These are phyloP conservation scores for Pilasporangium apinafurcum DNA, from an alignment of 352 stramenopile species.

Conservation along the genomic window DNA sequence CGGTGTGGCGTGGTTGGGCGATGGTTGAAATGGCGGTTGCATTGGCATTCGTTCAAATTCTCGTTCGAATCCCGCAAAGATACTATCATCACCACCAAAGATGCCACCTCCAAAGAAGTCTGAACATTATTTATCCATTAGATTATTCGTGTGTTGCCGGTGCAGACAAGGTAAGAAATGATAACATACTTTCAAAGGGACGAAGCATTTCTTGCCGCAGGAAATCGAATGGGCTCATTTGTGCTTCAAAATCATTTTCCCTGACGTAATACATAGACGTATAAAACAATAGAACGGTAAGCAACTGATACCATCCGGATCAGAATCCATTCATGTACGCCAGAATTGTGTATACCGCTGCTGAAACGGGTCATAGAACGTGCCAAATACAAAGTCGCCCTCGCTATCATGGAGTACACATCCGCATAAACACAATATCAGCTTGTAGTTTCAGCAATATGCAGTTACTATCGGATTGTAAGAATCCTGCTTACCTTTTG, in stretches of 20 bases:
- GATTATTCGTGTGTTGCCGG: background rate
- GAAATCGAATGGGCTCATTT: slow-evolving; percentile 81
- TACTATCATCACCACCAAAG: slow-evolving; percentile 20
- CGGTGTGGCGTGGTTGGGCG: slow-evolving; percentile 26
- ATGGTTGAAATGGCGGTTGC: slow-evolving; percentile 13
- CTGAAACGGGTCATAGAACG: slow-evolving; percentile 44
- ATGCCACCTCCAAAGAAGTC: slow-evolving; percentile 50
- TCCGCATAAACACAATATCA: background rate
- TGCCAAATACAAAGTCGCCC: slow-evolving; percentile 22
- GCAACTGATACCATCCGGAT: too few relatives aligned
- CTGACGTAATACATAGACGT: slow-evolving; percentile 12
- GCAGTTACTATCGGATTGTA: too few relatives aligned
- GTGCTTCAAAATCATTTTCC: slow-evolving; percentile 65
- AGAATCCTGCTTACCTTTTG: slow-evolving; percentile 25
- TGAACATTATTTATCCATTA: slow-evolving; percentile 1
- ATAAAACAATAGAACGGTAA: background rate
- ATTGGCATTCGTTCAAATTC: slow-evolving; percentile 64
- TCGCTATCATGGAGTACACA: slow-evolving; percentile 9
- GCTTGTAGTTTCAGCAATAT: too few relatives aligned
- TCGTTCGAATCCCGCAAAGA: slow-evolving; percentile 59
- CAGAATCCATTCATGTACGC: too few relatives aligned
- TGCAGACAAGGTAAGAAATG: background rate
- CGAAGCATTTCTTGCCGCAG: slow-evolving; percentile 74
- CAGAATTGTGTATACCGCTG: slow-evolving; percentile 5
- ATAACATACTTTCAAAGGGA: slow-evolving; percentile 54